Conservation (phyloP, 1,284 basidiomycete species). For the Lentinula novae-zelandiae region DNA sequence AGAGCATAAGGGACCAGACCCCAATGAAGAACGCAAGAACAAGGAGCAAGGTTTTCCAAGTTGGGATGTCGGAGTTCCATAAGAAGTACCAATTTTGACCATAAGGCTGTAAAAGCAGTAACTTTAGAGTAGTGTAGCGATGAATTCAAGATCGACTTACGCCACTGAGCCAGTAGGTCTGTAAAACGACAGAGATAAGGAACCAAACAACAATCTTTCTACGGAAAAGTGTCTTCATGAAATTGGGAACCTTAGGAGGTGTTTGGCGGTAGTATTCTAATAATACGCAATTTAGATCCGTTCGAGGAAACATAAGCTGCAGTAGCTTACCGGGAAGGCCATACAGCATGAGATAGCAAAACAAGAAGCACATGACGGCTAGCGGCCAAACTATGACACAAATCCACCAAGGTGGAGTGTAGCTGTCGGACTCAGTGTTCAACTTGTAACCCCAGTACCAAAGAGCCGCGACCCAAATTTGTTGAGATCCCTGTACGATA, state of each 20-base stretch:
- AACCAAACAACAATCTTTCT: constrained; percentile 92
- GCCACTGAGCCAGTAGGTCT: constrained; percentile 92
- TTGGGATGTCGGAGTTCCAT: constrained; percentile 80
- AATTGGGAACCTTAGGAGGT: constrained; percentile 90
- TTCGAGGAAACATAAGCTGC: not conserved
- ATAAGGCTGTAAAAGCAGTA: constrained; percentile 53
- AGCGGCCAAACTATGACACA: constrained; percentile 83
- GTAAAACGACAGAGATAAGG: constrained; percentile 82
- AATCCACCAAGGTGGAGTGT: constrained; percentile 77
- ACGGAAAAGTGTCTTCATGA: constrained; percentile 83
- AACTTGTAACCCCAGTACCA: constrained; percentile 93
- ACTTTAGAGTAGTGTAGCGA: not conserved
- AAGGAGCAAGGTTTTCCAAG: constrained; percentile 80
- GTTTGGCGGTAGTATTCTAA: constrained; percentile 83
- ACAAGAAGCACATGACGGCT: constrained; percentile 66
- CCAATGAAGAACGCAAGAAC: constrained; percentile 82
- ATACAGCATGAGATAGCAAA: constrained; percentile 78
- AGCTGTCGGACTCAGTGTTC: constrained; percentile 46
- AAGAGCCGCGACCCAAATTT: constrained; percentile 89
- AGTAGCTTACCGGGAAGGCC: constrained; percentile 72
- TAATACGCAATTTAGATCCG: not conserved
- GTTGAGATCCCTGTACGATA: constrained; percentile 88
- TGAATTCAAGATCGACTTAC: constrained; percentile 39
- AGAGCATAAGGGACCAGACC: constrained; percentile 76
- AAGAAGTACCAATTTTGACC: constrained; percentile 93